A percentile compares a stretch with the other conserved stretches of the same genome.
Evolutionary conservation across 257 asterid genomes (phyloP).

Genomic region (Capsicum rhomboideum): DNA sequence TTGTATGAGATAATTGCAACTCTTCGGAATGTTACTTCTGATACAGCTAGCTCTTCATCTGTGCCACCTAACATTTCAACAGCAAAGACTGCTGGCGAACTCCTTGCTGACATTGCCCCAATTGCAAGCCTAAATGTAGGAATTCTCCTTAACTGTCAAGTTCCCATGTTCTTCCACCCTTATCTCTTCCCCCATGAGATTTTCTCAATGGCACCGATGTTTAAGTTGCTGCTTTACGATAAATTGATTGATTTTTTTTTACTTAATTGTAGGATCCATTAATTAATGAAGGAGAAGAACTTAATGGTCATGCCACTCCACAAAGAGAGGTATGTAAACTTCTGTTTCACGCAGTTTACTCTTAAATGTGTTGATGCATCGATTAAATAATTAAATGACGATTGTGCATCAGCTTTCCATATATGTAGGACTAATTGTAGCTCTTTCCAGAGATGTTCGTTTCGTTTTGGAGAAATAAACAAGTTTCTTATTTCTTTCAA

Average conservation of each 20-base stretch:
- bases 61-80: slow-evolving; percentile 55
- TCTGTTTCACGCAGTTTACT: neutral
- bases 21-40: slow-evolving; percentile 56
- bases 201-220: neutral
- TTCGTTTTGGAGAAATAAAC: neutral
- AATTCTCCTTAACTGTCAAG: neutral
- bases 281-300: slow-evolving; percentile 38
- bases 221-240: neutral
- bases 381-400: neutral
- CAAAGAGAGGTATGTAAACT: slow-evolving; percentile 41
- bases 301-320: slow-evolving; percentile 28
- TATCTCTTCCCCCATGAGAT: neutral
- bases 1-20: slow-evolving; percentile 79
- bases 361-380: neutral
- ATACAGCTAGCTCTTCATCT: slow-evolving; percentile 74
- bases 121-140: slow-evolving; percentile 38
- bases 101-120: slow-evolving; percentile 68
- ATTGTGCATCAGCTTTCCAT: neutral
- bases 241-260: neutral
- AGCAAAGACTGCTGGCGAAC: slow-evolving; percentile 54
- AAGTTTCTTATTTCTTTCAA: neutral
- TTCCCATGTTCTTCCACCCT: neutral
- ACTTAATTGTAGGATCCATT: slow-evolving; percentile 52
- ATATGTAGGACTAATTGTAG: neutral
- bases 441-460: neutral